A percentile compares a stretch with the other conserved stretches of the same genome.
These are phyloP conservation scores for Chalaropsis ovoidea DNA, from an alignment of 2,329 filamentous ascomycete genomes.

Conservation along the genomic window DNA sequence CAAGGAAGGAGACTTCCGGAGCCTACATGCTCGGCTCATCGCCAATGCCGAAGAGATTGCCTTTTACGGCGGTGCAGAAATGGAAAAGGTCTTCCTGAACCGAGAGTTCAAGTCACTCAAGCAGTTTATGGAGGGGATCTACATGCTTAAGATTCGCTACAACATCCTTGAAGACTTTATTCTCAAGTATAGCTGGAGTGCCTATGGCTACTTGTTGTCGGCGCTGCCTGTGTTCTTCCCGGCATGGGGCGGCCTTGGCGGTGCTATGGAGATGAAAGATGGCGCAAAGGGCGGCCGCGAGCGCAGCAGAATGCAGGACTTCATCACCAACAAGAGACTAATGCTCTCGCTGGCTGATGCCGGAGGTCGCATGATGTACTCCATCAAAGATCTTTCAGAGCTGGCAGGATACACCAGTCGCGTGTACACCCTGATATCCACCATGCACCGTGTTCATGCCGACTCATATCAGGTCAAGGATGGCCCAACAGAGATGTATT, in stretches of 20 bases:
- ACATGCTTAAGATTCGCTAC: conserved; percentile 94
- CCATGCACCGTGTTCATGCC: conserved; percentile 85
- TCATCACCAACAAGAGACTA: conserved; percentile 96
- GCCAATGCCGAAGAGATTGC: conserved; percentile 96
- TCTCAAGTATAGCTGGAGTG: conserved; percentile 96
- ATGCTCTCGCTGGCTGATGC: conserved; percentile 97
- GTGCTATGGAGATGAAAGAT: conserved; percentile 55
- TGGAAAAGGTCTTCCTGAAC: conserved; percentile 87
- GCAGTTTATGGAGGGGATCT: conserved; percentile 96
- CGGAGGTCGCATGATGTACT: conserved; percentile 98
- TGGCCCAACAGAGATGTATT: conserved; percentile 70
- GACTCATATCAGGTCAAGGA: conserved; percentile 65
- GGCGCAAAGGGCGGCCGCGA: conserved; percentile 52
- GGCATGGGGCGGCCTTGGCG: conserved; percentile 79
- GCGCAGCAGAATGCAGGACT: conserved; percentile 87
- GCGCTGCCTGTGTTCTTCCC: conserved; percentile 90
- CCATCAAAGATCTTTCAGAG: conserved; percentile 94
- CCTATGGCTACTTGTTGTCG: conserved; percentile 88
- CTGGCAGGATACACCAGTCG: conserved; percentile 91
- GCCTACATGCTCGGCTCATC: conserved; percentile 80
- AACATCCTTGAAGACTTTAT: conserved; percentile 99
- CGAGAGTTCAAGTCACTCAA: conserved; percentile 87
- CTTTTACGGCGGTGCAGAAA: conserved; percentile 91
- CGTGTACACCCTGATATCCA: conserved; percentile 91
- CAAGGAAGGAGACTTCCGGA: conserved; percentile 89